phyloP scores from a whole-genome alignment of 768 basidiomycete genomes.

The Auricularia cornea region DNA sequence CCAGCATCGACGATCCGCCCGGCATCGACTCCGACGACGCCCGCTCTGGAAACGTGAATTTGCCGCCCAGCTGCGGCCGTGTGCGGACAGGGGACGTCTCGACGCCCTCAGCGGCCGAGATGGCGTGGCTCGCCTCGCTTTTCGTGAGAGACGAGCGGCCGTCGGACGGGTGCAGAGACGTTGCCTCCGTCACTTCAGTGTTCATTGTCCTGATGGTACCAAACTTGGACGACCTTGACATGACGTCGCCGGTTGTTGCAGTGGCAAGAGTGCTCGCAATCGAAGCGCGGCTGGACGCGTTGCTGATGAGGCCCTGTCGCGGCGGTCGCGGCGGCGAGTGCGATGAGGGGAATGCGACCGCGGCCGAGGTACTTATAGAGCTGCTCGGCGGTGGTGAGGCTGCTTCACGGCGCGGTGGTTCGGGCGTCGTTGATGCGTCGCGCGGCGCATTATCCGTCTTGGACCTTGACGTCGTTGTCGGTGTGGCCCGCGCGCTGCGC shows the following conservation, averaged over 20 bases:
- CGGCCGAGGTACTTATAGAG: constrained; percentile 42
- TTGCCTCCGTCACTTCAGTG: constrained; percentile 75
- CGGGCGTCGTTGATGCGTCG: constrained; percentile 7
- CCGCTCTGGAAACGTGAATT: constrained; percentile 1
- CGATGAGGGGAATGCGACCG: constrained; percentile 6
- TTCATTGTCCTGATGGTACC: constrained; percentile 76
- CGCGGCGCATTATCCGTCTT: constrained; percentile 20
- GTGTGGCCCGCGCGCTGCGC: constrained; percentile 16
- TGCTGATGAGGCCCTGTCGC: not conserved
- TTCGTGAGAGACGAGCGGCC: constrained; percentile 48
- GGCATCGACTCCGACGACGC: constrained; percentile 15
- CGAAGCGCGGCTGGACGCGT: constrained; percentile 7
- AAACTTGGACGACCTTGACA: constrained; percentile 39
- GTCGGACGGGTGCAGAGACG: constrained; percentile 48
- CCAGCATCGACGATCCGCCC: not conserved
- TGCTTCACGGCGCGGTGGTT: constrained; percentile 17
- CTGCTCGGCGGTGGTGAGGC: constrained; percentile 53
- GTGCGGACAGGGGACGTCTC: not conserved
- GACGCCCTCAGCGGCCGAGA: not conserved
- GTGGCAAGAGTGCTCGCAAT: constrained; percentile 9
- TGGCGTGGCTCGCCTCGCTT: constrained; percentile 46
- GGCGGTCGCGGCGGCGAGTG: constrained; percentile 4
- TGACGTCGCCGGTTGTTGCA: not conserved
- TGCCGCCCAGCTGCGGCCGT: constrained; percentile 2
- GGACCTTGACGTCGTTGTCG: no score